Evolutionary conservation across 306 rosid genomes (phyloP).

Genomic region (Sesbania bispinosa): DNA sequence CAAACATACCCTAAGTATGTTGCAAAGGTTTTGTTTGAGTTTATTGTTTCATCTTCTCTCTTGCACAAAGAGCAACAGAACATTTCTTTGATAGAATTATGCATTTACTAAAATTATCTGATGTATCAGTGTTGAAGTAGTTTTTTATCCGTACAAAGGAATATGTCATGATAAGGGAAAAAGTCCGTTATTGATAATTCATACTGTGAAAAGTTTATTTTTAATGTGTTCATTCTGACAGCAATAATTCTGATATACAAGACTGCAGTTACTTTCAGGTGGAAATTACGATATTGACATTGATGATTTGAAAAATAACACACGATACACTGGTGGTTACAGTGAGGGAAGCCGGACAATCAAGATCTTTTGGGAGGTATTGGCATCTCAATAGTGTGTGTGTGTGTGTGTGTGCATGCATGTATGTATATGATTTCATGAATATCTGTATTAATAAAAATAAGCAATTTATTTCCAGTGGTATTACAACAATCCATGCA

Average conservation of each 20-base stretch:
- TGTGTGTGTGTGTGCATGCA: no score
- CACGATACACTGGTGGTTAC: constrained; percentile 92
- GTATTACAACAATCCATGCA: no score
- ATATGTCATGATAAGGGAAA: constrained; percentile 10
- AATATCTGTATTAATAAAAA: no score
- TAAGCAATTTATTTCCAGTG: no score
- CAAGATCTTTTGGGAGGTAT: constrained; percentile 95
- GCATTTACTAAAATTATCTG: neutral
- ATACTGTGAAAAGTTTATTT: constrained; percentile 23
- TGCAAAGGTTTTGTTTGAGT: no score
- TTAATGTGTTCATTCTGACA: no score
- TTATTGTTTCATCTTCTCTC: constrained; percentile 1
- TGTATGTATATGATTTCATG: no score
- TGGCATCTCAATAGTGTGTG: no score
- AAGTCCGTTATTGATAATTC: no score
- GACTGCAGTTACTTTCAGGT: constrained; percentile 90
- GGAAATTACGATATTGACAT: constrained; percentile 89
- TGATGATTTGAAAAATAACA: constrained; percentile 81
- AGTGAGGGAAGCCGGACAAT: constrained; percentile 79
- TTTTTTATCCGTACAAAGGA: constrained; percentile 6
- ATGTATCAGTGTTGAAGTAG: constrained; percentile 4
- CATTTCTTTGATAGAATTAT: constrained; percentile 11
- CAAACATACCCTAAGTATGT: no score
- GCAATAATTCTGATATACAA: constrained; percentile 35
- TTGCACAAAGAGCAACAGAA: neutral